Conservation (phyloP, 129 eudicot species). For the Flaveria sonorensis region DNA sequence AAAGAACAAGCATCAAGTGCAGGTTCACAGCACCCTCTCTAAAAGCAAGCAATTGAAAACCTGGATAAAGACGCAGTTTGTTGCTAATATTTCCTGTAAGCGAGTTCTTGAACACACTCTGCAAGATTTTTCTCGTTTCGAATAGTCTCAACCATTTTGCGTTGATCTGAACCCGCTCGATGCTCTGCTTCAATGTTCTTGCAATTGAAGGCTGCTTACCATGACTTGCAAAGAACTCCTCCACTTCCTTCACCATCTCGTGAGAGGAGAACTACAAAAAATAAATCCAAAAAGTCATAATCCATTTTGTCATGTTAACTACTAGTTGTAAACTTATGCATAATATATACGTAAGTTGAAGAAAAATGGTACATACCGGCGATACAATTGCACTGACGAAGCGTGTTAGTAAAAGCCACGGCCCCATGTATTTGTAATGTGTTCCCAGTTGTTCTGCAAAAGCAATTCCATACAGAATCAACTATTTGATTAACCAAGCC, state of each 20-base stretch:
- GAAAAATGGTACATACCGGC: slow-evolving; percentile 31
- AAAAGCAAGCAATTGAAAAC: slow-evolving; percentile 14
- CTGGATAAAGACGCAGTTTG: neutral
- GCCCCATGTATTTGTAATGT: slow-evolving; percentile 45
- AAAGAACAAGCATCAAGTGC: neutral
- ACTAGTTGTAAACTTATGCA: neutral
- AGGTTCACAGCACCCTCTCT: neutral
- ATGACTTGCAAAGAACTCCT: slow-evolving; percentile 71
- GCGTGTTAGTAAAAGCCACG: slow-evolving; percentile 49
- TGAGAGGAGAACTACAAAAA: slow-evolving; percentile 62
- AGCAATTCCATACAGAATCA: slow-evolving; percentile 16
- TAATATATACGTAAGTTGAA: slow-evolving; percentile 17
- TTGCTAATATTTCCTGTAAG: slow-evolving; percentile 66
- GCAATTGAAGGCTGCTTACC: slow-evolving; percentile 73
- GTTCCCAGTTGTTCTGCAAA: slow-evolving; percentile 45
- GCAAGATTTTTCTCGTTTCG: slow-evolving; percentile 67
- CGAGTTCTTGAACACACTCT: slow-evolving; percentile 72
- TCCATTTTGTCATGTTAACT: no score
- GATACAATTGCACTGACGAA: slow-evolving; percentile 45
- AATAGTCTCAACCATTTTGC: slow-evolving; percentile 73
- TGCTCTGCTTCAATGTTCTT: slow-evolving; percentile 94
- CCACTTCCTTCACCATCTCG: slow-evolving; percentile 83
- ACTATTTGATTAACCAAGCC: neutral
- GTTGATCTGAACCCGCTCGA: slow-evolving; percentile 75
- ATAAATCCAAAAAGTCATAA: slow-evolving; percentile 3